Conservation (phyloP, 169 alveolate species). For the Plasmodium malariae region DNA sequence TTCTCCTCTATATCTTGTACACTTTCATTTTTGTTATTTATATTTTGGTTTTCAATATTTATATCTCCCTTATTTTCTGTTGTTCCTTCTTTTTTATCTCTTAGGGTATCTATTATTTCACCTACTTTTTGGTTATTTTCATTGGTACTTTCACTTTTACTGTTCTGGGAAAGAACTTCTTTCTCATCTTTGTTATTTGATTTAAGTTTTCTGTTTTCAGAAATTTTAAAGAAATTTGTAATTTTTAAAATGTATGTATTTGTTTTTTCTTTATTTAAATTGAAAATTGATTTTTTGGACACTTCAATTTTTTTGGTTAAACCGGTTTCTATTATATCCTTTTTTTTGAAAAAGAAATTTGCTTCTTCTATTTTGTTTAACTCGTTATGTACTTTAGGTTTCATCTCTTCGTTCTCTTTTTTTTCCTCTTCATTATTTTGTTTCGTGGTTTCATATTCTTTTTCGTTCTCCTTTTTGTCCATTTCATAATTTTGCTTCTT, state of each 20-base stretch:
- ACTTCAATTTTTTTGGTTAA: not conserved
- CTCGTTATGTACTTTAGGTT: conserved; percentile 12
- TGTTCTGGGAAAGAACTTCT: not conserved
- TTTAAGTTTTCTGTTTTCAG: not conserved
- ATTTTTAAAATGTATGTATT: conserved; percentile 26
- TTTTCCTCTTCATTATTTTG: not conserved
- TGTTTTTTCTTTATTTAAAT: conserved; percentile 14
- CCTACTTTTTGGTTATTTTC: not conserved
- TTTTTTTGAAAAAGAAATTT: not conserved
- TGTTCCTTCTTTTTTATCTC: not conserved
- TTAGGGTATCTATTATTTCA: not conserved
- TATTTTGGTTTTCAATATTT: not conserved
- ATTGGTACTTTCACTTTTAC: not conserved
- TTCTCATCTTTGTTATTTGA: not conserved
- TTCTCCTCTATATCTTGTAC: not conserved
- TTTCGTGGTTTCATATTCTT: too few species aligned
- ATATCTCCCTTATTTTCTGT: not conserved
- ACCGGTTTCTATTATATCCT: not conserved
- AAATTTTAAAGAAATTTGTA: conserved; percentile 31
- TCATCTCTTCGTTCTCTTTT: too few species aligned
- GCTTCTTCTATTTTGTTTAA: not conserved
- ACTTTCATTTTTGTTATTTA: not conserved
- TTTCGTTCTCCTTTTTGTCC: not conserved
- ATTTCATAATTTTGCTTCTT: not conserved
- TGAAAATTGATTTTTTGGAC: conserved; percentile 1